Evolutionary conservation across 495 filamentous ascomycete genomes (phyloP), one percentile per base, ranked within the genome.

Genomic region (Aspergillus incahuasiensis): DNA sequence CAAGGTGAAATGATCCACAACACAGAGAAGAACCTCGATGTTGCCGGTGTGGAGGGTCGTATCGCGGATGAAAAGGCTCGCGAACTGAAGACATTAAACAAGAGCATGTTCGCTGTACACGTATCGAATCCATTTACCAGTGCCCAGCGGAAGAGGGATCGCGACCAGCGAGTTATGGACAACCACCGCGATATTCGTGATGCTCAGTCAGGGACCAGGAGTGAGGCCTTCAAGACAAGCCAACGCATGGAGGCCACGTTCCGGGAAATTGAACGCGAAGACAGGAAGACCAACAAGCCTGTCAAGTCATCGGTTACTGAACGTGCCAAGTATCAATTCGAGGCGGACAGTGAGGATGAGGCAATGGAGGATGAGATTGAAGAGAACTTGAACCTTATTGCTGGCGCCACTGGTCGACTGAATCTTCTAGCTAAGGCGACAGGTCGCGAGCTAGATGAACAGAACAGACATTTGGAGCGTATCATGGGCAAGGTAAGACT

Each of bases 71-170:
- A 87, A 52, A 89, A 86, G 62, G 82, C 88, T 3, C 78, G 76
- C 41, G 89, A 95, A 59, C 69, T 95, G 13, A 90, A 89, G 71
- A 85, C 78, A 0, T 73, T 86, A 7, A 95, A 92, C 63, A 79
- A 84, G 59, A 87, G 82, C 71, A 92, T 95, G 90, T 92, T 94
- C 57, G 86, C 86, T 1, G 77, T 90, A 18, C 86, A 90, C 56
- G 81, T 90, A 13, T 77, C 74, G 16, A 92, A 91, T 59, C 87
- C 87, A 0, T 88, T 91, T 59, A 89, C 85, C 2, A 76, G 74
- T 35, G 74, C 77, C 18, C 73, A 73, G 45, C 79, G 84, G 19
- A 77, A 73, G 4, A 74, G 78, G 19, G 82, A 82, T 38, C 77
- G 80, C 41, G 88, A 92, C 55, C 72, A 79, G 41, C 72, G 77